These are phyloP conservation scores for Chamaenerion angustifolium DNA, from an alignment of 345 rosid species.

Conservation along the genomic window DNA sequence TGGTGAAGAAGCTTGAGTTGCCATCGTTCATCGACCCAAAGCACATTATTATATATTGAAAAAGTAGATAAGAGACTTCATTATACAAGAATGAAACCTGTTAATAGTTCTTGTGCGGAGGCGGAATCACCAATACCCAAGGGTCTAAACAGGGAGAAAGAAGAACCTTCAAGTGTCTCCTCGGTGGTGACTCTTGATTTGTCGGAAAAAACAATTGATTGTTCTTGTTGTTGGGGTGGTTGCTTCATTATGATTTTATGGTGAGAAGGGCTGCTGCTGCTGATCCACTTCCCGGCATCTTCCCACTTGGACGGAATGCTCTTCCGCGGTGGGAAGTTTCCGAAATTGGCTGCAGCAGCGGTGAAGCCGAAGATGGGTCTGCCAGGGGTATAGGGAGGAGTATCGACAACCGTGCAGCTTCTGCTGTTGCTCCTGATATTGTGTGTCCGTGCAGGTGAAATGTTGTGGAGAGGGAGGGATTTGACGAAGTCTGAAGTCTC, in stretches of 20 bases:
- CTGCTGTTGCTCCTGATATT: conserved; percentile 38
- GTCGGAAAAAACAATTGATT: conserved; percentile 42
- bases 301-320: conserved; percentile 92
- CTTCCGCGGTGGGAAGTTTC: conserved; percentile 36
- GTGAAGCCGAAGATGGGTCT: conserved; percentile 67
- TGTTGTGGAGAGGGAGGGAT: conserved; percentile 36
- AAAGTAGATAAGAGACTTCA: no score
- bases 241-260: neutral
- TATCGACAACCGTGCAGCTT: conserved; percentile 28
- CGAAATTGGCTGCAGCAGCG: conserved; percentile 15
- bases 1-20: no score
- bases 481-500: conserved; percentile 66
- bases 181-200: conserved; percentile 54
- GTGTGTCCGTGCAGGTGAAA: conserved; percentile 33
- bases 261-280: conserved; percentile 9
- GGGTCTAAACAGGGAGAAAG: neutral
- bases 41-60: no score
- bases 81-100: neutral
- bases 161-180: conserved; percentile 12
- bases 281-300: conserved; percentile 90
- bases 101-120: neutral
- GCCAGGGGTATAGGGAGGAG: conserved; percentile 61
- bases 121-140: neutral
- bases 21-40: no score
- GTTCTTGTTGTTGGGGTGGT: conserved; percentile 20